Evolutionary conservation across 257 asterid genomes (phyloP).

Genomic region (Coffea eugenioides): DNA sequence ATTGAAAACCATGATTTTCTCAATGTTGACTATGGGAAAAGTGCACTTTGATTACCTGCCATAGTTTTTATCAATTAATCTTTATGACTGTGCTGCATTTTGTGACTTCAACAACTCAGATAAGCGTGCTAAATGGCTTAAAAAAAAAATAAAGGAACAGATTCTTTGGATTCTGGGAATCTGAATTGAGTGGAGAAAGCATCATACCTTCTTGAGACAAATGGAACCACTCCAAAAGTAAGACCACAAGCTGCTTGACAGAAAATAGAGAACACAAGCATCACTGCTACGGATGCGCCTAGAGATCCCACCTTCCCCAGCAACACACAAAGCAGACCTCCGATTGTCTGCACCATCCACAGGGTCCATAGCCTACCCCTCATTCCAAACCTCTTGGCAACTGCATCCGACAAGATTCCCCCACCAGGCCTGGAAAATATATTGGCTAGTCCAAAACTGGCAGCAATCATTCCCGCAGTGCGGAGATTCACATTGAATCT

Average conservation of each 20-base stretch:
- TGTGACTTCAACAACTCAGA: background rate
- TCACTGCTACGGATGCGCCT: conserved; percentile 45
- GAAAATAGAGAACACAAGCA: conserved; percentile 73
- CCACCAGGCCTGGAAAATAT: conserved; percentile 79
- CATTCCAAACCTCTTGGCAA: conserved; percentile 69
- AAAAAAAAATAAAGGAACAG: no score
- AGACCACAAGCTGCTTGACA: conserved; percentile 96
- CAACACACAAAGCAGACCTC: conserved; percentile 65
- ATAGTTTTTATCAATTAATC: background rate
- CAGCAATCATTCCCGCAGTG: conserved; percentile 74
- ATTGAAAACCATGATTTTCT: background rate
- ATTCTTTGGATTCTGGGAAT: background rate
- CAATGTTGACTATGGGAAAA: background rate
- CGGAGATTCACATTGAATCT: conserved; percentile 71
- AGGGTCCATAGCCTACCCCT: conserved; percentile 78
- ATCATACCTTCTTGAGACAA: conserved; percentile 70
- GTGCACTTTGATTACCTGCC: background rate
- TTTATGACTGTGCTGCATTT: background rate
- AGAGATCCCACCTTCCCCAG: conserved; percentile 64
- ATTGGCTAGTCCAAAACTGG: conserved; percentile 80
- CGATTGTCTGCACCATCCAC: conserved; percentile 65
- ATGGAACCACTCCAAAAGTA: conserved; percentile 83
- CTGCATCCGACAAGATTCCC: conserved; percentile 62
- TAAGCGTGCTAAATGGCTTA: background rate
- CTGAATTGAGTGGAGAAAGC: background rate